These are phyloP conservation scores for Handroanthus guayacan DNA, from an alignment of 257 asterid species.

Conservation along the genomic window DNA sequence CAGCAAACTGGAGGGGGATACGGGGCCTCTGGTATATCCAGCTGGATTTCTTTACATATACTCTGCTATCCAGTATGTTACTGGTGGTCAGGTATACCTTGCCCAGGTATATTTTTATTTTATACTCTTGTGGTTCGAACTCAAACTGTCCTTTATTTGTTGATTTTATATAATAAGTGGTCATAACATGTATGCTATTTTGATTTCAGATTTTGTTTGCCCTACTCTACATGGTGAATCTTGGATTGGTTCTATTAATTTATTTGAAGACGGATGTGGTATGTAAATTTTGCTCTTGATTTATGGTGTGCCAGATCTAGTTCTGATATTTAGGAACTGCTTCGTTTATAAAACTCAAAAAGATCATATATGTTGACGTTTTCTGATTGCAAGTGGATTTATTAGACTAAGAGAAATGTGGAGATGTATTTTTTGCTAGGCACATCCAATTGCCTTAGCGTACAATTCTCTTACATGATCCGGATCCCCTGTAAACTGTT, in stretches of 20 bases:
- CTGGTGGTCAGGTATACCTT: slow-evolving; percentile 80
- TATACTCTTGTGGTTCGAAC: neutral
- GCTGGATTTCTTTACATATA: slow-evolving; percentile 95
- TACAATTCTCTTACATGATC: neutral
- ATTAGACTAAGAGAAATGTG: neutral
- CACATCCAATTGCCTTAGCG: neutral
- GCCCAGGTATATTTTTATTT: slow-evolving; percentile 76
- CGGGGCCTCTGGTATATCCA: slow-evolving; percentile 96
- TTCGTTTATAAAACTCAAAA: slow-evolving; percentile 1
- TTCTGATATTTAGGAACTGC: slow-evolving; percentile 18
- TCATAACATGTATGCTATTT: slow-evolving; percentile 30
- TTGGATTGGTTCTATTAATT: slow-evolving; percentile 75
- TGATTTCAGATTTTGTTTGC: slow-evolving; percentile 84
- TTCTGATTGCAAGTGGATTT: slow-evolving; percentile 20
- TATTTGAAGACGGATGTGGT: slow-evolving; percentile 91
- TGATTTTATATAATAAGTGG: neutral
- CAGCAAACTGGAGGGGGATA: slow-evolving; percentile 88
- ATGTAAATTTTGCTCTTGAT: slow-evolving; percentile 37
- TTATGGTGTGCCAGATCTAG: slow-evolving; percentile 12
- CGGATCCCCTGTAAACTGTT: neutral
- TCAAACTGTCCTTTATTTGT: neutral
- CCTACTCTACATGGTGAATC: slow-evolving; percentile 76
- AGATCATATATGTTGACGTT: slow-evolving; percentile 3
- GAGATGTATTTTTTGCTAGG: slow-evolving; percentile 9
- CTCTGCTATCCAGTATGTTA: slow-evolving; percentile 77